These are phyloP conservation scores for Amanita fuliginea DNA, from an alignment of 768 basidiomycete genomes.

Conservation along the genomic window DNA sequence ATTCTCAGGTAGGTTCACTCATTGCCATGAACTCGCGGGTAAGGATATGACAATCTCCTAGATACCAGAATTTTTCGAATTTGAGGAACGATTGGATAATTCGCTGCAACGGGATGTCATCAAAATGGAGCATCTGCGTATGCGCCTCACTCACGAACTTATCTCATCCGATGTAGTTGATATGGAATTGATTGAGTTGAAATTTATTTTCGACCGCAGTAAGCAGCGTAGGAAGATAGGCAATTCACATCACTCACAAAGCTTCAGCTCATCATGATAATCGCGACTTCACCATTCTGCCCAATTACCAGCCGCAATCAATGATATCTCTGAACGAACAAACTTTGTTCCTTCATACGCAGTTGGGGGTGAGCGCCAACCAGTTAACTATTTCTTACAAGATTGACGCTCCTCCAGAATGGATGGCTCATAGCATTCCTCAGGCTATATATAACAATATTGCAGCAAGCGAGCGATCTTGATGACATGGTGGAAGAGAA, in stretches of 20 bases:
- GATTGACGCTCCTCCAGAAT: constrained; percentile 26
- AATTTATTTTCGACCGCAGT: constrained; percentile 74
- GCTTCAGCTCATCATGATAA: constrained; percentile 75
- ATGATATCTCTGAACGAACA: constrained; percentile 49
- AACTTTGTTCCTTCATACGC: constrained; percentile 52
- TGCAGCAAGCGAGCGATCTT: constrained; percentile 71
- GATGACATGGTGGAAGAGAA: constrained; percentile 78
- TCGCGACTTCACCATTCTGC: constrained; percentile 71
- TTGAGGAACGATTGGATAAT: constrained; percentile 73
- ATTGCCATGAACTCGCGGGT: background rate
- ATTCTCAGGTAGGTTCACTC: constrained; percentile 49
- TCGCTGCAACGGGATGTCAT: constrained; percentile 78
- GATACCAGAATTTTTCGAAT: constrained; percentile 77
- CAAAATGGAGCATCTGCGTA: constrained; percentile 77
- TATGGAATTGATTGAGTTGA: constrained; percentile 76
- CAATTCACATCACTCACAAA: constrained; percentile 5
- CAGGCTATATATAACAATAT: constrained; percentile 65
- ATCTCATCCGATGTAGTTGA: constrained; percentile 64
- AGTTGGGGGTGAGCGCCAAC: constrained; percentile 43
- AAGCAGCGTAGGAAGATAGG: constrained; percentile 13
- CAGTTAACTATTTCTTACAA: background rate
- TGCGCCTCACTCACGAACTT: constrained; percentile 68
- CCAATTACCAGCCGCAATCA: constrained; percentile 62
- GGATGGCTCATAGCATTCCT: constrained; percentile 68
- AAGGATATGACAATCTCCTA: constrained; percentile 16